Evolutionary conservation across 2,329 filamentous ascomycete species (phyloP).

Genomic region (Esteya vermicola): DNA sequence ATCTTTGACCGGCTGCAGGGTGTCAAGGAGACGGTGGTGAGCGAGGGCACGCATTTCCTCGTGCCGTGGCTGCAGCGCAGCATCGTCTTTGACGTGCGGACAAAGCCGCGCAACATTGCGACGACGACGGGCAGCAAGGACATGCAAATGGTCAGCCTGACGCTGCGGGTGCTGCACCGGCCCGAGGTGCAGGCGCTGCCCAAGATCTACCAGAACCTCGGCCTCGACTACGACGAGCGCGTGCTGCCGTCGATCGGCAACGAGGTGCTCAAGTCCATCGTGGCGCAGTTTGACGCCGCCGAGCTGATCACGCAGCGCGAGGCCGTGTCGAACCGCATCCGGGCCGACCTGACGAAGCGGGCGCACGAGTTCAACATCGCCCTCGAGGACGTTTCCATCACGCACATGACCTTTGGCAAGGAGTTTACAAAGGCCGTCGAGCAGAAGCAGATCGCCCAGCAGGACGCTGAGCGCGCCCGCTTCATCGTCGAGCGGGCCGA

Average conservation of each 20-base stretch:
- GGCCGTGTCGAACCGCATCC: conserved; percentile 90
- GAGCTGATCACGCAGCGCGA: conserved; percentile 99
- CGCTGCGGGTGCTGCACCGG: conserved; percentile 83
- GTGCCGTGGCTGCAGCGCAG: conserved; percentile 90
- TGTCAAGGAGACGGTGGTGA: conserved; percentile 84
- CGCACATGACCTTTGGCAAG: conserved; percentile 98
- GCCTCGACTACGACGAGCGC: conserved; percentile 95
- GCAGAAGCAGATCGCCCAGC: conserved; percentile 99
- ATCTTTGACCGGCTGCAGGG: conserved; percentile 92
- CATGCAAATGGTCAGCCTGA: conserved; percentile 99
- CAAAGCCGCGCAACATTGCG: conserved; percentile 91
- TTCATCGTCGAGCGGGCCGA: conserved; percentile 99
- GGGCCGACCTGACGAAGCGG: conserved; percentile 78
- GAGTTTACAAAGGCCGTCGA: conserved; percentile 98
- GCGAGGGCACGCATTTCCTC: conserved; percentile 94
- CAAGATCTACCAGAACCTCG: conserved; percentile 98
- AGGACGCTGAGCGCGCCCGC: conserved; percentile 90
- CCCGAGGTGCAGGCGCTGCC: conserved; percentile 86
- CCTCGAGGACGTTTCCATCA: conserved; percentile 96
- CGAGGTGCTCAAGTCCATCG: conserved; percentile 96
- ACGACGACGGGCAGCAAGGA: conserved; percentile 98
- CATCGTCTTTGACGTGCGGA: conserved; percentile 93
- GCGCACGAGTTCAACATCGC: conserved; percentile 97
- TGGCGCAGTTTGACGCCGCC: conserved; percentile 95
- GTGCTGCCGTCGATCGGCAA: conserved; percentile 98